Evolutionary conservation across 805 yeast genomes (phyloP), one percentile per base, ranked within the genome.

Genomic region (Cyberlindnera bimundalis): DNA sequence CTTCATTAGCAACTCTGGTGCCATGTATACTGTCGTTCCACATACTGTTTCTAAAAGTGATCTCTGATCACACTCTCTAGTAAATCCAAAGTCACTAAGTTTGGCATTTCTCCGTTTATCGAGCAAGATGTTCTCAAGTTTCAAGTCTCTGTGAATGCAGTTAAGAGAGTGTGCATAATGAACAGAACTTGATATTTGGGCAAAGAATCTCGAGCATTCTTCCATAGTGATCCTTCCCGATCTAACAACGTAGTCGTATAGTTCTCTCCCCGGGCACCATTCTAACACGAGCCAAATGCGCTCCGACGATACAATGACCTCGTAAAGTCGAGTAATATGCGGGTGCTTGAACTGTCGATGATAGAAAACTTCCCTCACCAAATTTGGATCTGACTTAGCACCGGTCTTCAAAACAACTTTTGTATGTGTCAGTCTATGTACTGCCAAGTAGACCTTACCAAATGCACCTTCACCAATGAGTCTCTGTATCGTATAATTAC

Each of bases 21-120:
- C 96, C 96, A 91, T 90, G 59, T 91, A 91, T 3, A 88, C 95
- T 1, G 89, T 79, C 0, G 98, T 91, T 3, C 99, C 99, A 63
- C 99, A 91, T 2, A 89, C 71, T 0, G 96, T 93, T 36, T 82
- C 84, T 25, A 91, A 63, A 34, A 82, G 61, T 5, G 71, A 63
- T 36, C 82, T 69, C 0, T 72, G 66, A 24, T 70, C 71, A 43
- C 73, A 78, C 52, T 87, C 96, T 46, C 98, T 70, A 0, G 96
- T 87, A 60, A 91, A 91, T 0, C 99, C 99, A 63, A 91, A 90
- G 65, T 91, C 99, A 6, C 96, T 81, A 37, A 91, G 65, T 59
- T 89, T 89, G 16, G 86, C 78, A 34, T 79, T 69, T 18, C 76
- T 65, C 43, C 72, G 70, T 49, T 71, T 71, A 55, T 77, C 84